These are phyloP conservation scores for Tylopilus orsonianus DNA, from an alignment of 1,284 basidiomycete genomes.

Conservation along the genomic window DNA sequence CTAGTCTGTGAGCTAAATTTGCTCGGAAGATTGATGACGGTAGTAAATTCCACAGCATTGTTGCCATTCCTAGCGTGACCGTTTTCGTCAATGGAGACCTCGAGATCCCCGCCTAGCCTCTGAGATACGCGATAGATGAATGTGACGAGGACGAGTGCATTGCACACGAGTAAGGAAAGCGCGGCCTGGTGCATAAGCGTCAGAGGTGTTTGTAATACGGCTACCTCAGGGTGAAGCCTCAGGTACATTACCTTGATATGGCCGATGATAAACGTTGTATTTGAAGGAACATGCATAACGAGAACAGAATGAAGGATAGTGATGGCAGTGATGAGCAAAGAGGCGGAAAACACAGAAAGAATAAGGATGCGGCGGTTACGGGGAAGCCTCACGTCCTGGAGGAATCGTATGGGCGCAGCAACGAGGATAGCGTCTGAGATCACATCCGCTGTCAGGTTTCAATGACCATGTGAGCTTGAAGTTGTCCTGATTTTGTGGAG, in stretches of 20 bases:
- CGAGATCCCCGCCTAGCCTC: background rate
- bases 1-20: slow-evolving; percentile 4
- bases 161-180: slow-evolving; percentile 23
- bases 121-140: slow-evolving; percentile 15
- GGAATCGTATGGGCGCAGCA: slow-evolving; percentile 14
- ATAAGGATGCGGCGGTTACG: slow-evolving; percentile 21
- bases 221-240: background rate
- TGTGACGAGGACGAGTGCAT: slow-evolving; percentile 21
- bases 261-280: slow-evolving; percentile 15
- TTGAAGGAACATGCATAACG: slow-evolving; percentile 12
- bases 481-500: no score
- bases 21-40: slow-evolving; percentile 16
- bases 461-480: background rate
- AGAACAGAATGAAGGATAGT: slow-evolving; percentile 29
- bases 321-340: slow-evolving; percentile 23
- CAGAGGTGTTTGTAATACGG: background rate
- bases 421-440: slow-evolving; percentile 25
- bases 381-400: slow-evolving; percentile 16
- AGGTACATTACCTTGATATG: slow-evolving; percentile 23
- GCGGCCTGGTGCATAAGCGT: slow-evolving; percentile 14
- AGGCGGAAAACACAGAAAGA: slow-evolving; percentile 23
- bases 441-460: slow-evolving; percentile 17
- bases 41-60: slow-evolving; percentile 18
- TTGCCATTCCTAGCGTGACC: background rate
- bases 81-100: background rate